Evolutionary conservation across 306 rosid genomes (phyloP).

Genomic region (Ormosia emarginata): DNA sequence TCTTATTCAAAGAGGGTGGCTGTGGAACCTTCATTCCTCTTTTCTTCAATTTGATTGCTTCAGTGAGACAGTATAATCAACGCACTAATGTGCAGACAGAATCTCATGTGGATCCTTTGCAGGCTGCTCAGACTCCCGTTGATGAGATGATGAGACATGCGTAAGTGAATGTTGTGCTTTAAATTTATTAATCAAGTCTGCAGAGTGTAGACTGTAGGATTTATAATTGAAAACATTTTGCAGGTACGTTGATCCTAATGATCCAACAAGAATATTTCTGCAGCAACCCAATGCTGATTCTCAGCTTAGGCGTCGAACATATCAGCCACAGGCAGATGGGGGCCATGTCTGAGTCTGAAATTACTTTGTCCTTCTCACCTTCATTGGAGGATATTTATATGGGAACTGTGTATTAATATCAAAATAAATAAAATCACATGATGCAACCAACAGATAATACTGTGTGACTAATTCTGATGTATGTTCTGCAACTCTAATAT

Average conservation of each 20-base stretch:
- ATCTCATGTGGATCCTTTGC: constrained; percentile 72
- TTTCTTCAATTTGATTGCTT: constrained; percentile 80
- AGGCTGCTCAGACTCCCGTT: constrained; percentile 93
- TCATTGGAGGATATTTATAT: constrained; percentile 2
- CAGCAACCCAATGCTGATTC: constrained; percentile 88
- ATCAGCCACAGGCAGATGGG: constrained; percentile 63
- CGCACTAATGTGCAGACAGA: constrained; percentile 32
- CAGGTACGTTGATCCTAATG: constrained; percentile 97
- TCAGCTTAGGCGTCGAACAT: constrained; percentile 90
- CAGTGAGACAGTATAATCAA: constrained; percentile 81
- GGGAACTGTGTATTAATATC: constrained; percentile 6
- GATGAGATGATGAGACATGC: constrained; percentile 99
- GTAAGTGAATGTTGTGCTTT: constrained; percentile 44
- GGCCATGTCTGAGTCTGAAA: constrained; percentile 26
- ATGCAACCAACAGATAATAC: background rate
- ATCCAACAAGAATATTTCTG: constrained; percentile 91
- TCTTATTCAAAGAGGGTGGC: constrained; percentile 95
- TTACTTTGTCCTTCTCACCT: background rate
- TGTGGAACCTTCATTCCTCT: constrained; percentile 97
- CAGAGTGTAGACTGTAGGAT: background rate
- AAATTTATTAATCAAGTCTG: background rate
- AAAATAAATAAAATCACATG: constrained; percentile 12
- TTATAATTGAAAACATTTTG: constrained; percentile 28
- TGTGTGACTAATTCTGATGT: constrained; percentile 11
- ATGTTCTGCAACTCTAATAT: background rate